A percentile compares a stretch with the other conserved stretches of the same genome.
Evolutionary conservation across 2,329 filamentous ascomycete genomes (phyloP).

Genomic region (Elsinoe australis): DNA sequence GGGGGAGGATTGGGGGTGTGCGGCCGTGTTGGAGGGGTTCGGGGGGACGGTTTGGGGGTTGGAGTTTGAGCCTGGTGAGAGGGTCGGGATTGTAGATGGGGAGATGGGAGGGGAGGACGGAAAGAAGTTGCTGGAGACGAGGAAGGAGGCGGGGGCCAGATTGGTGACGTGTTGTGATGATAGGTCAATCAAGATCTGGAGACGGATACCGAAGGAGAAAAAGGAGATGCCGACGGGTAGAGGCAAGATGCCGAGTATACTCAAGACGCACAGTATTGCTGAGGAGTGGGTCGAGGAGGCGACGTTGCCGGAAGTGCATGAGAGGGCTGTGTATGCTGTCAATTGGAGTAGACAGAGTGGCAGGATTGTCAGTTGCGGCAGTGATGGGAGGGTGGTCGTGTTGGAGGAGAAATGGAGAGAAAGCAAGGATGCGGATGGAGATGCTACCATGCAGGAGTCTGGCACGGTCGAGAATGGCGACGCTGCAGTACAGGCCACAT

Average conservation of each 20-base stretch:
- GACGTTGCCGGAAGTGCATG: slow-evolving; percentile 66
- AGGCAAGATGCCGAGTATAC: slow-evolving; percentile 76
- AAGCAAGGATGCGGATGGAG: slow-evolving; percentile 21
- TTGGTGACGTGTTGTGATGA: slow-evolving; percentile 84
- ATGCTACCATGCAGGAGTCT: slow-evolving; percentile 25
- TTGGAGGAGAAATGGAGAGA: slow-evolving; percentile 58
- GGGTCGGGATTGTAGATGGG: slow-evolving; percentile 22
- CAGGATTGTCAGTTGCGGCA: slow-evolving; percentile 76
- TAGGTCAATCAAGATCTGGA: slow-evolving; percentile 70
- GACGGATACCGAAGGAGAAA: slow-evolving; percentile 51
- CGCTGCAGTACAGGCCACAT: slow-evolving; percentile 21
- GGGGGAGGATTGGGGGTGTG: slow-evolving; percentile 87
- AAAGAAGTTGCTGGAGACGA: slow-evolving; percentile 32
- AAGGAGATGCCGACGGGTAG: slow-evolving; percentile 38
- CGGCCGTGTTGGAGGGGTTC: slow-evolving; percentile 73
- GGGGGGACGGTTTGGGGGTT: slow-evolving; percentile 83
- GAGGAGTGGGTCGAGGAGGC: slow-evolving; percentile 80
- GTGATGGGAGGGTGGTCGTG: slow-evolving; percentile 72
- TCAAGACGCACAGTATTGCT: slow-evolving; percentile 61
- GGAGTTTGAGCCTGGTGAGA: slow-evolving; percentile 52
- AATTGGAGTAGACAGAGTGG: slow-evolving; percentile 75
- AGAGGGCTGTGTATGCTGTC: slow-evolving; percentile 74
- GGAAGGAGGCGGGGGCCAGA: slow-evolving; percentile 45
- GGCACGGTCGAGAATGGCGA: slow-evolving; percentile 24
- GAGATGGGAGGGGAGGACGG: slow-evolving; percentile 26